Percentiles rank a stretch among this genome's conserved stretches.
phyloP scores from a whole-genome alignment of 1,284 basidiomycete species.

The Cystobasidium pallidum region DNA sequence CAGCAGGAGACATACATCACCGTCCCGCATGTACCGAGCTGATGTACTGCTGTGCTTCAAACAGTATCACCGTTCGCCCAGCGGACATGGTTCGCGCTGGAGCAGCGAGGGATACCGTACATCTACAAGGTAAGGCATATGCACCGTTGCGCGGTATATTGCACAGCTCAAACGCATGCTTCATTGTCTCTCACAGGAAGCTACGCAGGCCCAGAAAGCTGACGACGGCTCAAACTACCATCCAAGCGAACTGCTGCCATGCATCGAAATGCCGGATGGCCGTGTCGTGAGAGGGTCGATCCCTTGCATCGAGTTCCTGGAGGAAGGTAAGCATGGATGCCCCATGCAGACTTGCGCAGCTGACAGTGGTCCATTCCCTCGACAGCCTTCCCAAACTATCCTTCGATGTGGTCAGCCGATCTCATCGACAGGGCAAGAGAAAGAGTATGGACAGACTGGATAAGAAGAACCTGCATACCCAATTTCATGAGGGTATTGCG shows the following conservation, averaged over 20 bases:
- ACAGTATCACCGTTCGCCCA: slow-evolving; percentile 42
- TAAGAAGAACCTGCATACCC: slow-evolving; percentile 42
- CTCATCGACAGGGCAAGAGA: slow-evolving; percentile 38
- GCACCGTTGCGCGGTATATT: not conserved
- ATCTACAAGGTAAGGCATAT: slow-evolving; percentile 24
- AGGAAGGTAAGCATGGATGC: slow-evolving; percentile 22
- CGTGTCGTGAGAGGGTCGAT: slow-evolving; percentile 33
- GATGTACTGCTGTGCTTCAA: not conserved
- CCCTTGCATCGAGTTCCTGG: slow-evolving; percentile 41
- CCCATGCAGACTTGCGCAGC: not conserved
- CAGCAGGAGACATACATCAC: not conserved
- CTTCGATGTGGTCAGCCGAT: slow-evolving; percentile 29
- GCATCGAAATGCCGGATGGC: slow-evolving; percentile 31
- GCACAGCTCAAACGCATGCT: no score
- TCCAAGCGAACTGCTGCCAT: slow-evolving; percentile 35
- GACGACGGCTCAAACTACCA: slow-evolving; percentile 23
- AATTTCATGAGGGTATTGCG: slow-evolving; percentile 40
- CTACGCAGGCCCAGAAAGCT: slow-evolving; percentile 38
- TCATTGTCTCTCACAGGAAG: slow-evolving; percentile 33
- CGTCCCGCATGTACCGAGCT: not conserved
- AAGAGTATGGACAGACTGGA: slow-evolving; percentile 42
- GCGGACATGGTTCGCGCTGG: slow-evolving; percentile 41
- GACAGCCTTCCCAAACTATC: slow-evolving; percentile 29
- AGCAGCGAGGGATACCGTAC: slow-evolving; percentile 40
- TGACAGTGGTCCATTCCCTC: not conserved